Evolutionary conservation across 176 grass and related monocot genomes (phyloP).

Genomic region (Aegilops tauschii): DNA sequence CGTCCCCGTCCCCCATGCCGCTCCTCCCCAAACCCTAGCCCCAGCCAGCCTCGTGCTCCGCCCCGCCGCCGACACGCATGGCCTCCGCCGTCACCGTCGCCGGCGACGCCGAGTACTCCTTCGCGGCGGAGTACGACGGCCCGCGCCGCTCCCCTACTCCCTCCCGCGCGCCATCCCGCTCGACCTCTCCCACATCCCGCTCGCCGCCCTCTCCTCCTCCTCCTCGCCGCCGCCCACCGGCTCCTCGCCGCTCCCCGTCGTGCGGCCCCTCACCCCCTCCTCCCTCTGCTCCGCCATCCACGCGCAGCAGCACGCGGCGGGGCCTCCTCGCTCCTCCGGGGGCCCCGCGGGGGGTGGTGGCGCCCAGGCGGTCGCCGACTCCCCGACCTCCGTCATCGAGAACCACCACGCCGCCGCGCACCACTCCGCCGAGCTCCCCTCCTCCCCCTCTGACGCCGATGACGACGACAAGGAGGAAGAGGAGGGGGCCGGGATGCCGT

Average conservation of each 20-base stretch:
- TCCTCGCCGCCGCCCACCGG: slow-evolving; percentile 15
- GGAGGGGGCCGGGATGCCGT: background rate
- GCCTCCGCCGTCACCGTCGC: background rate
- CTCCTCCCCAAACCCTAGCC: slow-evolving; percentile 8
- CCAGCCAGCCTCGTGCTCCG: background rate
- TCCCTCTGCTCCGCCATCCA: slow-evolving; percentile 41
- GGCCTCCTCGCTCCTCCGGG: background rate
- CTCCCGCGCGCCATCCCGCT: slow-evolving; percentile 86
- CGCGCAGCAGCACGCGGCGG: background rate
- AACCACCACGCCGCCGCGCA: slow-evolving; percentile 63
- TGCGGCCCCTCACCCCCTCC: slow-evolving; percentile 67
- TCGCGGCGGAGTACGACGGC: slow-evolving; percentile 88
- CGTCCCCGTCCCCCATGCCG: slow-evolving; percentile 9
- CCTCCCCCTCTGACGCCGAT: slow-evolving; percentile 43
- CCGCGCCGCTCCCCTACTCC: slow-evolving; percentile 72
- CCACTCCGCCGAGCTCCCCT: slow-evolving; percentile 72
- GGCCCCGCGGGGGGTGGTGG: background rate
- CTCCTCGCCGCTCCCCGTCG: slow-evolving; percentile 63
- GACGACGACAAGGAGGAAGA: slow-evolving; percentile 19
- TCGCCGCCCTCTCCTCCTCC: slow-evolving; percentile 53
- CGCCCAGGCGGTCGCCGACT: slow-evolving; percentile 29
- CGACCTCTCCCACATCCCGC: slow-evolving; percentile 79
- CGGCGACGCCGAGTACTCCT: slow-evolving; percentile 58
- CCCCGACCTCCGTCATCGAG: slow-evolving; percentile 94
- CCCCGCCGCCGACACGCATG: background rate